Conservation (phyloP, 371 early-diverging fungal species). For the Rhizomucor miehei region DNA sequence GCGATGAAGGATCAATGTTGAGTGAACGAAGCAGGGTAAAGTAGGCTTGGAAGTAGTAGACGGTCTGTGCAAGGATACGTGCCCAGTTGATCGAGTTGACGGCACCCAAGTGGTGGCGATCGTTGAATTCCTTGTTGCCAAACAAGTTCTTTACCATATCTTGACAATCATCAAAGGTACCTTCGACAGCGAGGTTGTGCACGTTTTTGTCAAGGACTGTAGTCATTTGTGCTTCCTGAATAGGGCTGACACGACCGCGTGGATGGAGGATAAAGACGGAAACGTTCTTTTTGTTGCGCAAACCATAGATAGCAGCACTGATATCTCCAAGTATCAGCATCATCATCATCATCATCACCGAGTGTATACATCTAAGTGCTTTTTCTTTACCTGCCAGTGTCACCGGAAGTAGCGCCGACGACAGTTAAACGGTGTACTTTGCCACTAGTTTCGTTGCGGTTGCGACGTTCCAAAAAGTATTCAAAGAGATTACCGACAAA, state of each 20-base stretch:
- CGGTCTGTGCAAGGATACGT: slow-evolving; percentile 92
- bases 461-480: slow-evolving; percentile 87
- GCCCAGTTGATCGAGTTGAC: slow-evolving; percentile 99
- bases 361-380: not conserved
- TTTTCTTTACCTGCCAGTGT: slow-evolving; percentile 79
- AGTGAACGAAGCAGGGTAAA: slow-evolving; percentile 64
- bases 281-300: slow-evolving; percentile 90
- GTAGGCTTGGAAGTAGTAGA: slow-evolving; percentile 94
- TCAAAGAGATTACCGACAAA: slow-evolving; percentile 96
- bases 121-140: slow-evolving; percentile 73
- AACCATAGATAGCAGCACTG: slow-evolving; percentile 97
- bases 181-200: slow-evolving; percentile 87
- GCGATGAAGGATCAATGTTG: slow-evolving; percentile 51
- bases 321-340: slow-evolving; percentile 7
- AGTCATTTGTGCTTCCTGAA: slow-evolving; percentile 98
- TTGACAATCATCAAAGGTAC: slow-evolving; percentile 98
- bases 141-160: slow-evolving; percentile 90
- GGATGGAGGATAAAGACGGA: slow-evolving; percentile 94
- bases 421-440: slow-evolving; percentile 77
- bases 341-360: not conserved
- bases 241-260: slow-evolving; percentile 82
- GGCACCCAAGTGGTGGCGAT: slow-evolving; percentile 82
- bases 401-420: slow-evolving; percentile 97
- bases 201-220: slow-evolving; percentile 91
- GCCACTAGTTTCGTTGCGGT: slow-evolving; percentile 45